Evolutionary conservation across 148 eudicot species (phyloP).

Genomic region (Selenicereus undatus): DNA sequence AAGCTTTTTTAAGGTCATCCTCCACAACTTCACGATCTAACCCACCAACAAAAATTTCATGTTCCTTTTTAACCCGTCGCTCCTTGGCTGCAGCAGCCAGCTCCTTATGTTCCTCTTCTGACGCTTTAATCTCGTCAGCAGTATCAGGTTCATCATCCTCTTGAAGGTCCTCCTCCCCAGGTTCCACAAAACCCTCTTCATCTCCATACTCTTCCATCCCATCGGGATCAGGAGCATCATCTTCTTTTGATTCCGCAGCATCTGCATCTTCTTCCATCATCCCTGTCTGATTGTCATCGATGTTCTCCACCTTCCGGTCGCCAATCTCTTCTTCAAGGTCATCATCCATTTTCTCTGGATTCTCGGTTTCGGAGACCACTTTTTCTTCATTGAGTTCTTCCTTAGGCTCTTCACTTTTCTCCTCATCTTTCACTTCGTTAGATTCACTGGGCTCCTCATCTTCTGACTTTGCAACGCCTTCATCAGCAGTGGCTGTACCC

Average conservation of each 20-base stretch:
- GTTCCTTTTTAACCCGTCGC: constrained; percentile 62
- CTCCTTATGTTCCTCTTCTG: constrained; percentile 52
- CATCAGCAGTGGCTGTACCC: constrained; percentile 10
- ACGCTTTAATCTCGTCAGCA: constrained; percentile 35
- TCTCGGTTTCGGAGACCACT: constrained; percentile 19
- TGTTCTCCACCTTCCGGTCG: constrained; percentile 18
- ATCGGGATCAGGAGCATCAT: constrained; percentile 33
- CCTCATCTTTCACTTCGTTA: constrained; percentile 27
- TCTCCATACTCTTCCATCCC: constrained; percentile 44
- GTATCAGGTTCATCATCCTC: constrained; percentile 43
- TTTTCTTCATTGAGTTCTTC: constrained; percentile 28
- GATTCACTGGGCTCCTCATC: constrained; percentile 26
- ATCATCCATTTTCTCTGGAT: constrained; percentile 16
- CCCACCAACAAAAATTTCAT: constrained; percentile 86
- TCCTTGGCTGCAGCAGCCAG: constrained; percentile 64
- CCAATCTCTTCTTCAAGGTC: constrained; percentile 15
- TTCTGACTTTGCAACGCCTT: constrained; percentile 13
- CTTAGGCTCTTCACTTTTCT: constrained; percentile 7
- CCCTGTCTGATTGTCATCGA: constrained; percentile 29
- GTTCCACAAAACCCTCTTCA: constrained; percentile 49
- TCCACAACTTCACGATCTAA: constrained; percentile 67
- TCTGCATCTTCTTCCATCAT: constrained; percentile 29
- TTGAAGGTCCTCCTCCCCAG: constrained; percentile 47
- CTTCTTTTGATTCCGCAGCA: constrained; percentile 28
- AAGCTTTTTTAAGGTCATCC: constrained; percentile 67